A percentile compares a stretch with the other conserved stretches of the same genome.
phyloP scores from a whole-genome alignment of 2,329 filamentous ascomycete species.

The Venturia nashicola region DNA sequence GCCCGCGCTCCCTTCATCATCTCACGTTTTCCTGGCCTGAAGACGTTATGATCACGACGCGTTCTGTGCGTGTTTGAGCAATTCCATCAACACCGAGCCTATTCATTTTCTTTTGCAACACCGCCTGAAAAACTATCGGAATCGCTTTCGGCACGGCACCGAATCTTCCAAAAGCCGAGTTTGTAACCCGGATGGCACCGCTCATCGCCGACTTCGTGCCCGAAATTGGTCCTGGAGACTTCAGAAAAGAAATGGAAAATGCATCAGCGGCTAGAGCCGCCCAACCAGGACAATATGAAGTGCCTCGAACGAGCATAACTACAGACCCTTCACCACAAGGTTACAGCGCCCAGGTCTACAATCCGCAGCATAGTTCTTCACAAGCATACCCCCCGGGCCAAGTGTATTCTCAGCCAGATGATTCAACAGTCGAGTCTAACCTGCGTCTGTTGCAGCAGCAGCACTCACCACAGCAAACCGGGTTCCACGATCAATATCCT shows the following conservation, averaged over 20 bases:
- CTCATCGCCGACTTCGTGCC: not conserved
- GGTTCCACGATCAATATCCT: not conserved
- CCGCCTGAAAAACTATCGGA: no score
- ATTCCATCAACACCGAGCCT: no score
- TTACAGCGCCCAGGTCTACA: not conserved
- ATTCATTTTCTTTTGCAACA: no score
- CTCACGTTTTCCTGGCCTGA: no score
- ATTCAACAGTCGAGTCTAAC: not conserved
- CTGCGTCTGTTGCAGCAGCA: not conserved
- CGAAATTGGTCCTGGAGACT: not conserved
- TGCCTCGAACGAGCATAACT: not conserved
- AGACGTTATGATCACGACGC: no score
- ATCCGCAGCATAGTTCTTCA: not conserved
- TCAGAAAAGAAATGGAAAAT: not conserved
- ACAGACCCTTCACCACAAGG: not conserved
- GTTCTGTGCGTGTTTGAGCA: no score
- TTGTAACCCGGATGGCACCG: not conserved
- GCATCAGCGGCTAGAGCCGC: not conserved
- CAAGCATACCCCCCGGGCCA: not conserved
- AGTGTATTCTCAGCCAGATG: not conserved
- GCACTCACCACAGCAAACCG: not conserved
- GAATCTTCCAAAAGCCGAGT: not conserved
- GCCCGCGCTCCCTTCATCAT: not conserved
- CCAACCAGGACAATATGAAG: not conserved
- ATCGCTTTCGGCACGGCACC: not conserved